These are phyloP conservation scores for Corylus americana DNA, from an alignment of 306 rosid genomes.

Conservation along the genomic window DNA sequence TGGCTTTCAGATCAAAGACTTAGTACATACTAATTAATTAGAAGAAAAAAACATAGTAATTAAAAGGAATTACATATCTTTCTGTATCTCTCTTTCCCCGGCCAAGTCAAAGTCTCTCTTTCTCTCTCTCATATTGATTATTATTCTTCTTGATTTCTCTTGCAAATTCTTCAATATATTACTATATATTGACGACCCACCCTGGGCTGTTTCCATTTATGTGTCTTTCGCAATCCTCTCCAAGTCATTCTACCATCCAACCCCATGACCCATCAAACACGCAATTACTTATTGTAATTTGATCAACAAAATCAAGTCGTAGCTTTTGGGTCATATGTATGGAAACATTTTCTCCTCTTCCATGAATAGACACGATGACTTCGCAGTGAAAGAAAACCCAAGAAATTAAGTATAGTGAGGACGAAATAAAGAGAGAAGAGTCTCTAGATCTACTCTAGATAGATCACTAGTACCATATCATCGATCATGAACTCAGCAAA, in stretches of 20 bases:
- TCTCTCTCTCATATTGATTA: neutral
- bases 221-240: no score
- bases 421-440: neutral
- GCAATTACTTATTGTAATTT: no score
- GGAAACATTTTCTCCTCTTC: neutral
- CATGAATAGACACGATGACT: neutral
- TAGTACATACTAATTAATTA: no score
- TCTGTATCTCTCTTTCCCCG: neutral
- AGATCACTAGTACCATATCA: neutral
- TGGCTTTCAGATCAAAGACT: no score
- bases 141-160: no score
- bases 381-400: neutral
- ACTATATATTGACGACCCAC: no score
- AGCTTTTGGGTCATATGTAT: neutral
- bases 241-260: no score
- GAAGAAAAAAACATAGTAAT: no score
- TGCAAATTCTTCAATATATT: no score
- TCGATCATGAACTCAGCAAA: conserved; percentile 47
- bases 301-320: no score
- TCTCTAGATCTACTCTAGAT: neutral
- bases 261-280: no score
- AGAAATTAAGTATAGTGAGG: neutral
- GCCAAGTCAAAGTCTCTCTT: neutral
- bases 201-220: no score
- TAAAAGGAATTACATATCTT: neutral